Conservation (phyloP, 768 basidiomycete species). For the Lentinus brumalis region DNA sequence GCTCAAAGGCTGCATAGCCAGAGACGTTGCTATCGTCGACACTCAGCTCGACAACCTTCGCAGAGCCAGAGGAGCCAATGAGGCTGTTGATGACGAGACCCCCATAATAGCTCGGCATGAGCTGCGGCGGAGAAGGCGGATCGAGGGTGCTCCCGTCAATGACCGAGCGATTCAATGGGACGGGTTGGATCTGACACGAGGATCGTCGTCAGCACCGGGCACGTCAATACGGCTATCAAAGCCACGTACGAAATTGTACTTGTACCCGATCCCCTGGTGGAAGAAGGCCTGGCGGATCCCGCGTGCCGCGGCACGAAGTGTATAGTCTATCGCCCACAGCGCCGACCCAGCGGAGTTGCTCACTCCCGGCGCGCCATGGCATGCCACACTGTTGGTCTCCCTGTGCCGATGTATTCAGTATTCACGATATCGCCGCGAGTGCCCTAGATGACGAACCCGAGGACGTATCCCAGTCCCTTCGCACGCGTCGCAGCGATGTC, state of each 20-base stretch:
- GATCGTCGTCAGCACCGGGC: neutral
- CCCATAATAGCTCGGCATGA: conserved; percentile 69
- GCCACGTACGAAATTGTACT: conserved; percentile 24
- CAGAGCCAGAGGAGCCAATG: conserved; percentile 47
- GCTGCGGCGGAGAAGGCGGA: conserved; percentile 54
- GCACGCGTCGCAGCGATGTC: conserved; percentile 54
- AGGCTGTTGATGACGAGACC: conserved; percentile 62
- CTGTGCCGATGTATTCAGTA: conserved; percentile 8
- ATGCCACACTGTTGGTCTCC: conserved; percentile 39
- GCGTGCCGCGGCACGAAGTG: conserved; percentile 56
- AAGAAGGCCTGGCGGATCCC: conserved; percentile 58
- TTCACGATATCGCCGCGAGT: conserved; percentile 25
- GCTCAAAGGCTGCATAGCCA: conserved; percentile 66
- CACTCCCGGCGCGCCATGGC: conserved; percentile 51
- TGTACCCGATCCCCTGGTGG: conserved; percentile 70
- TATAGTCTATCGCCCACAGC: conserved; percentile 70
- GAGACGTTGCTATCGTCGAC: conserved; percentile 50
- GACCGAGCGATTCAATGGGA: conserved; percentile 56
- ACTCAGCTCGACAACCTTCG: conserved; percentile 48
- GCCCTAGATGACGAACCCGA: conserved; percentile 51
- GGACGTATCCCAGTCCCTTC: conserved; percentile 53
- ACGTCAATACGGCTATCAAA: neutral
- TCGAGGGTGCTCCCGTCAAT: conserved; percentile 54
- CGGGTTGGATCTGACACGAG: conserved; percentile 58
- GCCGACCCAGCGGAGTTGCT: conserved; percentile 71